Conservation (phyloP, 163 green algal genomes). For the Coccomyxa subellipsoidea region DNA sequence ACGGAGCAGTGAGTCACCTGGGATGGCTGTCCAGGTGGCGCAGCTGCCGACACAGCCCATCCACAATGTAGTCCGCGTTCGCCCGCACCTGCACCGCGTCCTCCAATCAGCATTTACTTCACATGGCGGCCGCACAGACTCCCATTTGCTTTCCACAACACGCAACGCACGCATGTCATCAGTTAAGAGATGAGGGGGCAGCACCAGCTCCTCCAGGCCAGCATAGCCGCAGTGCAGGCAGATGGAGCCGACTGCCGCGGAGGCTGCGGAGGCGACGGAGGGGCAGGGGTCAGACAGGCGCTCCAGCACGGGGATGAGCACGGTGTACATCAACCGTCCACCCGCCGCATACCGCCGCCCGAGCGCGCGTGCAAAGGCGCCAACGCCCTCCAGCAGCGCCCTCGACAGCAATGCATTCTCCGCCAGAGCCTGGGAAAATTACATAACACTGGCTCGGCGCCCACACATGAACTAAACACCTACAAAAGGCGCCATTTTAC, state of each 20-base stretch:
- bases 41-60: conserved; percentile 68
- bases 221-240: conserved; percentile 43
- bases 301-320: conserved; percentile 75
- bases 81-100: neutral
- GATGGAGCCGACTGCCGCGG: conserved; percentile 30
- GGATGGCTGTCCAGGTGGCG: conserved; percentile 52
- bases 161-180: no score
- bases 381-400: conserved; percentile 50
- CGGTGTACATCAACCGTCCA: conserved; percentile 48
- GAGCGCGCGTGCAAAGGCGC: conserved; percentile 37
- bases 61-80: conserved; percentile 82
- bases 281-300: conserved; percentile 55
- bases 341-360: conserved; percentile 42
- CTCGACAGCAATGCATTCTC: conserved; percentile 64
- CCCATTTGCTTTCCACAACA: no score
- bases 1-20: no score
- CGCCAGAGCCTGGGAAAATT: conserved; percentile 56
- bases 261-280: conserved; percentile 52
- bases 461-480: no score
- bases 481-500: no score
- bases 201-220: conserved; percentile 47
- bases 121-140: no score
- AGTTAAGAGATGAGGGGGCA: neutral
- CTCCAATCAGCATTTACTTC: neutral
- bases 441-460: no score